These are phyloP conservation scores for Tricholoma terreum DNA, from an alignment of 768 basidiomycete species.

Conservation along the genomic window DNA sequence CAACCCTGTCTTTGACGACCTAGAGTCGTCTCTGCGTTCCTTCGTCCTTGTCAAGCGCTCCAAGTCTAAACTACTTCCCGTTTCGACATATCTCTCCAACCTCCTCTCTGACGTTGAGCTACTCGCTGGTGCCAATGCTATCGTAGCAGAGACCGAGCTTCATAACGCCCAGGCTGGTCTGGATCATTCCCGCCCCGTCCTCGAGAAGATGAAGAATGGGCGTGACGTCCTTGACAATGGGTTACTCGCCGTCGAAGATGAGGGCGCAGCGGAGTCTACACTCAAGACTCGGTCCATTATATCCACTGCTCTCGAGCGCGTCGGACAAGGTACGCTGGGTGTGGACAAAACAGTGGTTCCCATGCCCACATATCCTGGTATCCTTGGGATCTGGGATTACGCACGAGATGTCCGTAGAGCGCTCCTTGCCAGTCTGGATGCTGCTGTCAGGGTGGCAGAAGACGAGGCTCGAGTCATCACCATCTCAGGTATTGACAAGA, in stretches of 20 bases:
- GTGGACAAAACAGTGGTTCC: constrained; percentile 42
- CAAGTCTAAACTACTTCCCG: constrained; percentile 95
- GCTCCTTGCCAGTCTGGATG: constrained; percentile 79
- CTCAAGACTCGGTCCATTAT: constrained; percentile 58
- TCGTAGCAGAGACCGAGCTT: constrained; percentile 80
- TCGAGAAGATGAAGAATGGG: constrained; percentile 82
- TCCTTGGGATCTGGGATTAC: constrained; percentile 83
- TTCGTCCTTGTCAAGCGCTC: constrained; percentile 95
- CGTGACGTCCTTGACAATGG: constrained; percentile 75
- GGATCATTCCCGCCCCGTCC: constrained; percentile 65
- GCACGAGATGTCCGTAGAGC: constrained; percentile 73
- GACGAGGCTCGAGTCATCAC: constrained; percentile 77
- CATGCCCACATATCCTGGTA: constrained; percentile 81
- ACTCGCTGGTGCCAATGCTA: constrained; percentile 79
- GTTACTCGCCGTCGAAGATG: constrained; percentile 79
- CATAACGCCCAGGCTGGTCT: constrained; percentile 71
- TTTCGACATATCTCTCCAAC: constrained; percentile 85
- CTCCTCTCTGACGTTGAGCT: constrained; percentile 89
- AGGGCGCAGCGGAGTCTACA: constrained; percentile 51
- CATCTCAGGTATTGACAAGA: constrained; percentile 57
- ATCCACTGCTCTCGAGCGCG: constrained; percentile 65
- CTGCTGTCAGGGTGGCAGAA: constrained; percentile 75
- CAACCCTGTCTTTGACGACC: constrained; percentile 75
- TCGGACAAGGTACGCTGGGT: constrained; percentile 73
- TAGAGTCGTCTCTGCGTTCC: constrained; percentile 86